Evolutionary conservation across 2,329 filamentous ascomycete genomes (phyloP), one percentile per base, ranked within the genome.

Genomic region (Teratosphaeria gauchensis): DNA sequence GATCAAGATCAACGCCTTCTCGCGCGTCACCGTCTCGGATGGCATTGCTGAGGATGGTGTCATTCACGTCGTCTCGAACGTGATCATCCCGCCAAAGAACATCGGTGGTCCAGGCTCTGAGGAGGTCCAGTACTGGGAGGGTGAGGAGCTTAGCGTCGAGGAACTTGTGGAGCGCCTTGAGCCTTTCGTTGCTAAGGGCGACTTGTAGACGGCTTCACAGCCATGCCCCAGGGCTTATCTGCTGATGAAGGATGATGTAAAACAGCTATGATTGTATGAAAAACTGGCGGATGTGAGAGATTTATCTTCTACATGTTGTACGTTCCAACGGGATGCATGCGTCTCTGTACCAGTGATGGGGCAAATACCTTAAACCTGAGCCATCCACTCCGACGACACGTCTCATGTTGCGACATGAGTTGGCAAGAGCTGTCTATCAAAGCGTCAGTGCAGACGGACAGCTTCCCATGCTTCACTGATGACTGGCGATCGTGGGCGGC

Each of bases 21-120:
- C 80, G 2, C 77, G 77, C 6, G 87, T 95, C 1, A 77, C 78
- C 0, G 76, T 89, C 6, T 78, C 85, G 62, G 90, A 96, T 69
- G 86, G 80, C 0, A 73, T 94, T 58, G 88, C 86, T 0, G 82
- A 80, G 68, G 89, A 96, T 69, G 92, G 92, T 33, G 90, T 92
- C 14, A 82, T 95, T 42, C 92, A 96, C 58, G 84, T 92, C 16
- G 78, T 94, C 0, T 79, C 81, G 54, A 80, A 80, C 59, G 84
- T 96, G 0, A 75, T 95, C 59, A 84, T 96, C 63, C 92, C 92
- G 51, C 89, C 90, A 1, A 84, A 82, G 73, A 79, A 79, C 61
- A 69, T 77, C 65, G 73, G 74, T 53, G 65, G 62, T 54, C 30
- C 56, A 6, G 58, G 21, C 14, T 32, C 16, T 7, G 71, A 69